Percentiles rank a stretch among this genome's conserved stretches.
phyloP scores from a whole-genome alignment of 495 filamentous ascomycete species.

The Annulohypoxylon bovei region DNA sequence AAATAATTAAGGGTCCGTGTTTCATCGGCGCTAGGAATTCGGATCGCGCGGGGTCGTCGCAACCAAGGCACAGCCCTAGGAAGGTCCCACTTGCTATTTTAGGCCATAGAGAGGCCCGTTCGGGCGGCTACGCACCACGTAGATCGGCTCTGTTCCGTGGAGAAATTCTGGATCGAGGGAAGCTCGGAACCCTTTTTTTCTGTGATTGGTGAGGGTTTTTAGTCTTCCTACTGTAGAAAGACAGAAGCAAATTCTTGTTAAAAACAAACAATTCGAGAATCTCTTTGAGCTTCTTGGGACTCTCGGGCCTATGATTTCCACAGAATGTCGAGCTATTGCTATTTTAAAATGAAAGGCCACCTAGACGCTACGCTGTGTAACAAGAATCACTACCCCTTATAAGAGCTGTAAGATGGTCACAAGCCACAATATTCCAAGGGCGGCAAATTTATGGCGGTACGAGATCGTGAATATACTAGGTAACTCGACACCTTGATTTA shows the following conservation, averaged over 20 bases:
- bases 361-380: background rate
- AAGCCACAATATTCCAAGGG: background rate
- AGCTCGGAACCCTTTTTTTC: background rate
- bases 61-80: slow-evolving; percentile 1
- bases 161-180: background rate
- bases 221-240: background rate
- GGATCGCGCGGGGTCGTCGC: slow-evolving; percentile 23
- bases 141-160: slow-evolving; percentile 8
- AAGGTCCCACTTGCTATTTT: slow-evolving; percentile 35
- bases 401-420: background rate
- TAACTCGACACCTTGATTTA: background rate
- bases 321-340: background rate
- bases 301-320: background rate
- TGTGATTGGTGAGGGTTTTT: background rate
- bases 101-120: background rate
- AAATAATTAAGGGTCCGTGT: slow-evolving; percentile 23
- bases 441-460: background rate
- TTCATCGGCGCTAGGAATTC: slow-evolving; percentile 32
- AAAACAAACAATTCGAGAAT: background rate
- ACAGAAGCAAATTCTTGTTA: background rate
- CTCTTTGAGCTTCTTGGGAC: background rate
- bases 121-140: slow-evolving; percentile 28
- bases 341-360: background rate
- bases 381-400: background rate
- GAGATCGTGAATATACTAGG: too few species aligned